These are phyloP conservation scores for Conidiobolus incongruus DNA, from an alignment of 371 early-diverging fungal genomes.

Conservation along the genomic window DNA sequence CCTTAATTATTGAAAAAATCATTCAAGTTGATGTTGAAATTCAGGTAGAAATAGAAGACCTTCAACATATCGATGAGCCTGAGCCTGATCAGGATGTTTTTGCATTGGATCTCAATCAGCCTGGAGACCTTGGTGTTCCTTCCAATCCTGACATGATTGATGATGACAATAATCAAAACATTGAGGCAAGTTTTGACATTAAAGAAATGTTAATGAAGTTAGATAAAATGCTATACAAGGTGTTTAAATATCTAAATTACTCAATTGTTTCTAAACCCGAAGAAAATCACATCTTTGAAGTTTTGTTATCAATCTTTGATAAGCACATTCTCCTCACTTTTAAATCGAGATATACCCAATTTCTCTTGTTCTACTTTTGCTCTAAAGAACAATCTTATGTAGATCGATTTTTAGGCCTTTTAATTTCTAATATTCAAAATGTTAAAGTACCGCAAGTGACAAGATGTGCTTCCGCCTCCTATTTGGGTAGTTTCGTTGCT, in stretches of 20 bases:
- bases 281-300: conserved; percentile 22
- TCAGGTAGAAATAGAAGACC: conserved; percentile 76
- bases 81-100: conserved; percentile 13
- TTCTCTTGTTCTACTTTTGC: conserved; percentile 63
- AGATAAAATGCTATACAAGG: conserved; percentile 53
- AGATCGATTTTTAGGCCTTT: conserved; percentile 54
- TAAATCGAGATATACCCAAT: conserved; percentile 80
- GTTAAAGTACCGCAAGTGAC: conserved; percentile 33
- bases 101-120: conserved; percentile 5
- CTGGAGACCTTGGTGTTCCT: conserved; percentile 10
- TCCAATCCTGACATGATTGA: conserved; percentile 9
- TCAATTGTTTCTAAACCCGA: conserved; percentile 7
- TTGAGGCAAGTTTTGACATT: too few relatives aligned
- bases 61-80: conserved; percentile 41
- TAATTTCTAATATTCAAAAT: conserved; percentile 34
- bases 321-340: conserved; percentile 59
- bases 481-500: conserved; percentile 69
- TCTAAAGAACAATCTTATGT: conserved; percentile 38
- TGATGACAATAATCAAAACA: conserved; percentile 10
- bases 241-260: conserved; percentile 31
- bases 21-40: conserved; percentile 89
- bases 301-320: conserved; percentile 57
- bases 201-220: conserved; percentile 52
- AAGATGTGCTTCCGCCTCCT: conserved; percentile 62
- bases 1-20: conserved; percentile 48